Percentiles rank a stretch among this genome's conserved stretches.
phyloP scores from a whole-genome alignment of 2,329 filamentous ascomycete species.

The Talaromyces atroroseus region DNA sequence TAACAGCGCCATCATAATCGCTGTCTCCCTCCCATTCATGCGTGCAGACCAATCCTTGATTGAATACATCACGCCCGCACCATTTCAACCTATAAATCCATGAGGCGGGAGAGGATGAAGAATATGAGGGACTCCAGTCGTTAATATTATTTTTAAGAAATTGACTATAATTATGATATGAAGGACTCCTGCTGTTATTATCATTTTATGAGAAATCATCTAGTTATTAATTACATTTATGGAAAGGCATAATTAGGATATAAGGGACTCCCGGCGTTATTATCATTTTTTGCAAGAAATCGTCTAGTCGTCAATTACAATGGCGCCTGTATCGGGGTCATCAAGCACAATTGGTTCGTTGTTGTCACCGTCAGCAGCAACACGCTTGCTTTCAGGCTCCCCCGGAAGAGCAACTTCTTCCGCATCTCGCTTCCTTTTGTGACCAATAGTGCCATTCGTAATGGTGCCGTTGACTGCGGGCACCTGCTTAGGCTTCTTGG shows the following conservation, averaged over 20 bases:
- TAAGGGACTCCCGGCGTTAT: slow-evolving; percentile 18
- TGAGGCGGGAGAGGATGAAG: slow-evolving; percentile 1
- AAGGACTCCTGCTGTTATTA: slow-evolving; percentile 27
- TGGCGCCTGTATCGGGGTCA: slow-evolving; percentile 53
- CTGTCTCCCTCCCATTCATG: neutral
- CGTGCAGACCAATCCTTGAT: neutral
- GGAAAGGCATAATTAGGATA: neutral
- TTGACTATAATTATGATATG: slow-evolving; percentile 7
- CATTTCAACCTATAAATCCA: slow-evolving; percentile 3
- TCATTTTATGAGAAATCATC: slow-evolving; percentile 11
- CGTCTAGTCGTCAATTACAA: slow-evolving; percentile 51
- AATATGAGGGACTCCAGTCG: slow-evolving; percentile 1
- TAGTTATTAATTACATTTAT: too few relatives aligned
- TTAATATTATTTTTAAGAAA: slow-evolving; percentile 14
- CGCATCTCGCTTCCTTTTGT: slow-evolving; percentile 43
- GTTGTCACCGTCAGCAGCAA: slow-evolving; percentile 38
- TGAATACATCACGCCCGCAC: neutral
- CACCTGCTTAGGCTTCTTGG: slow-evolving; percentile 40
- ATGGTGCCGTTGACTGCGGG: slow-evolving; percentile 22
- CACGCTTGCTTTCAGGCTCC: slow-evolving; percentile 40
- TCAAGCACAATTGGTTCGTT: slow-evolving; percentile 43
- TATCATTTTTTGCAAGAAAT: slow-evolving; percentile 24
- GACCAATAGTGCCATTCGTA: slow-evolving; percentile 19
- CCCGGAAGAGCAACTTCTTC: slow-evolving; percentile 35
- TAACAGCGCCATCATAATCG: slow-evolving; percentile 3